Base-by-base conservation (phyloP, 148 eudicot genomes). In the Nyssa sinensis region DNA sequence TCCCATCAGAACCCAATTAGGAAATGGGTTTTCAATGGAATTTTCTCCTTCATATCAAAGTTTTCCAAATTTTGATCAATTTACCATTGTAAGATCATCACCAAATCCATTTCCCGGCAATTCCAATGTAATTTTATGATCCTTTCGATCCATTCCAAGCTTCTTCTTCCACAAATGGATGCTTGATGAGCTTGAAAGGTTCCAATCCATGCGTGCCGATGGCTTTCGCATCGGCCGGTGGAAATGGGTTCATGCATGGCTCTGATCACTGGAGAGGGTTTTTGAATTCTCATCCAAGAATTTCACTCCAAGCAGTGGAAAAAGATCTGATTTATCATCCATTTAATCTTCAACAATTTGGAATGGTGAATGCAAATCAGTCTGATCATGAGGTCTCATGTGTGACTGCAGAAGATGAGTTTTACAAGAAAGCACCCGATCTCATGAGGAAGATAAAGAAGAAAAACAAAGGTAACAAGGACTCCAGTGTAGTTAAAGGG, bases 141-240 rank as follows among this genome's bases (percentile, higher is more conserved):
- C 31, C 72, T 23, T 69, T 69, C 2, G 58, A 69, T 69, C 60
- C 72, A 44, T 69, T 13, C 28, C 61, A 49, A 69, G n/a, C n/a
- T n/a, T 29, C 30, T 29, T 17, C 37, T 69, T 11, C 53, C 13
- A 0, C 30, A 19, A 14, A 24, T 23, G 25, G 11, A 23, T n/a
- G 19, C 49, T 33, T 31, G 0, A 49, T 47, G 23, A n/a, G 49
- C 49, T 33, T 31, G 0, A 49, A 69, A 37, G 33, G 49, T 27
- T 31, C 55, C 19, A 39, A 16, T 35, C 34, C 39, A 19, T 67
- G n/a, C 9, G 29, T n/a, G 31, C 23, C 30, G 1, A 19, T 23
- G 7, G 70, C 44, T 24, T 35, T 44, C 12, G 51, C 30, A 27
- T 35, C 23, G 70, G 55, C 9, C 1, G 12, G 30, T 32, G 30